Conservation (phyloP, 2,329 filamentous ascomycete genomes). For the Colletotrichum echinochloae region DNA sequence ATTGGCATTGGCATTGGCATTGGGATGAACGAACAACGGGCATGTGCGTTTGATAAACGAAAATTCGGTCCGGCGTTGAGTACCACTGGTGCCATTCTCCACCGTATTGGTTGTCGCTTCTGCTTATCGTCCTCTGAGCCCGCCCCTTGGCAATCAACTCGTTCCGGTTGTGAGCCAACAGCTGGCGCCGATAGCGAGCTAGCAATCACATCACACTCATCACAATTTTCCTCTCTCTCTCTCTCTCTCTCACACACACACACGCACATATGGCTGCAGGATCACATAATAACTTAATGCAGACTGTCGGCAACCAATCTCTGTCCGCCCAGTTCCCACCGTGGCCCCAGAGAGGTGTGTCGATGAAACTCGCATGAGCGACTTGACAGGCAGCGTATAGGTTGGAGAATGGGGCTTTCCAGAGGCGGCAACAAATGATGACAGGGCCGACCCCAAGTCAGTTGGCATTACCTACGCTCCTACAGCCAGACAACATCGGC, state of each 20-base stretch:
- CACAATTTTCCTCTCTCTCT: slow-evolving; percentile 4
- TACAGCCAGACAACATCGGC: slow-evolving; percentile 6
- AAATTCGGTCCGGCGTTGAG: slow-evolving; percentile 9
- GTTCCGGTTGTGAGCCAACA: slow-evolving; percentile 15
- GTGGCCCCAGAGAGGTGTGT: slow-evolving; percentile 20
- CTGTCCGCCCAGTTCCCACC: slow-evolving; percentile 17
- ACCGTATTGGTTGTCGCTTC: slow-evolving; percentile 15
- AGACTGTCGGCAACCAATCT: slow-evolving; percentile 25
- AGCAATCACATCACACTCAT: slow-evolving; percentile 12
- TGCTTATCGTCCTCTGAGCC: background rate
- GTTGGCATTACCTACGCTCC: background rate
- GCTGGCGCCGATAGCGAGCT: slow-evolving; percentile 13
- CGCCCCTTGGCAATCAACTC: background rate
- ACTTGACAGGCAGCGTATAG: slow-evolving; percentile 27
- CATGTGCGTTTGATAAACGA: slow-evolving; percentile 11
- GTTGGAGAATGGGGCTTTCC: slow-evolving; percentile 26
- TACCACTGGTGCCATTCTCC: background rate
- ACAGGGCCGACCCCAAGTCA: slow-evolving; percentile 16
- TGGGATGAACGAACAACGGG: background rate
- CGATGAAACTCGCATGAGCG: slow-evolving; percentile 37
- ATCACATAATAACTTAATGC: slow-evolving; percentile 24
- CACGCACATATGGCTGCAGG: slow-evolving; percentile 4
- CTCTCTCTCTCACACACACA: background rate
- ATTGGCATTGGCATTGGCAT: background rate
- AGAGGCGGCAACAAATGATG: slow-evolving; percentile 21